Evolutionary conservation across 768 basidiomycete species (phyloP).

Genomic region (Daedalea quercina): DNA sequence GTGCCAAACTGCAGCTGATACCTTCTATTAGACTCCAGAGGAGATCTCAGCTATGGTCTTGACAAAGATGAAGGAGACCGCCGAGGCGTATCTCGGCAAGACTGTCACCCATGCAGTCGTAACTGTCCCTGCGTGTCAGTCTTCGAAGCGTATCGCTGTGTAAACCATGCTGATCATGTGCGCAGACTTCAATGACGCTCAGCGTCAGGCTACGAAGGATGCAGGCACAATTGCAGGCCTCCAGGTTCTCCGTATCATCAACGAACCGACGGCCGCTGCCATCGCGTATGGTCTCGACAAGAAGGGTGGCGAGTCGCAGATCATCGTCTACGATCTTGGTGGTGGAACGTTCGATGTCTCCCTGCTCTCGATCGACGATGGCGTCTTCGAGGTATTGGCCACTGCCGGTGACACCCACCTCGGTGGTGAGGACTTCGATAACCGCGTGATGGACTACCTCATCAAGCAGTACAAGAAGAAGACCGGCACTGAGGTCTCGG

Average conservation of each 20-base stretch:
- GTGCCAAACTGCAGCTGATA: background rate
- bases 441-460: slow-evolving; percentile 66
- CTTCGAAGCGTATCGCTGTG: background rate
- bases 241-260: slow-evolving; percentile 93
- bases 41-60: slow-evolving; percentile 96
- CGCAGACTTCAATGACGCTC: slow-evolving; percentile 95
- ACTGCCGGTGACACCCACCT: slow-evolving; percentile 62
- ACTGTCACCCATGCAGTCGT: slow-evolving; percentile 97
- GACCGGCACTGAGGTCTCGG: slow-evolving; percentile 52
- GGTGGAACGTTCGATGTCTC: slow-evolving; percentile 99
- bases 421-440: slow-evolving; percentile 67
- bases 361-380: slow-evolving; percentile 67
- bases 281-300: slow-evolving; percentile 99
- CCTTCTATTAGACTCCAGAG: slow-evolving; percentile 69
- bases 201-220: slow-evolving; percentile 98
- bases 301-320: slow-evolving; percentile 88
- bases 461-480: slow-evolving; percentile 65
- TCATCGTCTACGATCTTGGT: slow-evolving; percentile 97
- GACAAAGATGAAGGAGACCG: slow-evolving; percentile 98
- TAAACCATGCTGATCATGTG: background rate
- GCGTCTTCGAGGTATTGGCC: slow-evolving; percentile 51
- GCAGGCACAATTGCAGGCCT: slow-evolving; percentile 94
- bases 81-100: slow-evolving; percentile 94
- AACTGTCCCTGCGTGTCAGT: slow-evolving; percentile 89
- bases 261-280: slow-evolving; percentile 95